Conservation (phyloP, 2,329 filamentous ascomycete genomes). For the Aspergillus latus region DNA sequence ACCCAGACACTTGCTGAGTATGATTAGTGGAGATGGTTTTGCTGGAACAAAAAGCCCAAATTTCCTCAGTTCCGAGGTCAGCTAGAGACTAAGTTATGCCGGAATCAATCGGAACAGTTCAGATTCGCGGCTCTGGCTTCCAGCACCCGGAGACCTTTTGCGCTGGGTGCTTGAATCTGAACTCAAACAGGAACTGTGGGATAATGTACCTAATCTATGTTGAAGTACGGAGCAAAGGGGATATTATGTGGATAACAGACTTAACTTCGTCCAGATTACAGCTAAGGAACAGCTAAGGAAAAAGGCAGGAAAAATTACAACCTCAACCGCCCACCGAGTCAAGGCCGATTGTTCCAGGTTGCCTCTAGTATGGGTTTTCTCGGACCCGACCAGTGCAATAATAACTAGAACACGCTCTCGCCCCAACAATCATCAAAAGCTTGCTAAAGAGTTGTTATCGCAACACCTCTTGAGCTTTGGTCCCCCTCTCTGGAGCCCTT, state of each 20-base stretch:
- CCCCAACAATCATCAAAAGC: slow-evolving; percentile 27
- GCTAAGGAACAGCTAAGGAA: background rate
- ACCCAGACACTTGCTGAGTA: no score
- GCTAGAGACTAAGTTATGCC: no score
- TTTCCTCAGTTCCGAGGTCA: no score
- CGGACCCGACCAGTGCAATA: slow-evolving; percentile 10
- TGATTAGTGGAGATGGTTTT: no score
- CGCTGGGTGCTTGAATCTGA: no score
- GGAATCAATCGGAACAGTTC: no score
- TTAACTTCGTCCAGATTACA: background rate
- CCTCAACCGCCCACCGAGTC: slow-evolving; percentile 12
- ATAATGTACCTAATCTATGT: no score
- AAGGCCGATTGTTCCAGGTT: slow-evolving; percentile 2
- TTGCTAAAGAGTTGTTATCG: slow-evolving; percentile 8
- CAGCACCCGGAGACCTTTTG: no score
- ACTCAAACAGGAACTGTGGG: no score
- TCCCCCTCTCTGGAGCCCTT: slow-evolving; percentile 16
- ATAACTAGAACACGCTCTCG: slow-evolving; percentile 18
- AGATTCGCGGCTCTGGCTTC: no score
- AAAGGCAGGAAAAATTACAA: slow-evolving; percentile 11
- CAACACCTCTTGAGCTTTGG: slow-evolving; percentile 2
- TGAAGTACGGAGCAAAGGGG: no score
- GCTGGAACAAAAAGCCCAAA: no score
- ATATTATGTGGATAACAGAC: background rate
- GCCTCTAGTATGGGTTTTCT: background rate